A percentile compares a stretch with the other conserved stretches of the same genome.
Conservation (phyloP, 495 filamentous ascomycete species). For the Penicillium atrosanguineum region DNA sequence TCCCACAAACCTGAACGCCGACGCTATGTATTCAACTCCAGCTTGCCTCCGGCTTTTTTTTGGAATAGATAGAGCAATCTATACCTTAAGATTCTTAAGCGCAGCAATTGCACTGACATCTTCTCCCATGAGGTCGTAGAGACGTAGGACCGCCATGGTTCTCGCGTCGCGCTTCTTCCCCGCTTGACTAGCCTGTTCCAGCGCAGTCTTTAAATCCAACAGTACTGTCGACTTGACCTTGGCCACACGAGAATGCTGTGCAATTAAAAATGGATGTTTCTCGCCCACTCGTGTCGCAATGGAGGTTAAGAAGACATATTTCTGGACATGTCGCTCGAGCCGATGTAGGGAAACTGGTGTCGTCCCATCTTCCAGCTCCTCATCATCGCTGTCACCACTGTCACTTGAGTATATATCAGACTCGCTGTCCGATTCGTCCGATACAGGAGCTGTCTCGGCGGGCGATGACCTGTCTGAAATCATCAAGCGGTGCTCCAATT, state of each 20-base stretch:
- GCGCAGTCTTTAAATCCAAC: slow-evolving; percentile 74
- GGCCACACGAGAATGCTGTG: slow-evolving; percentile 54
- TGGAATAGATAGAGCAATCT: slow-evolving; percentile 11
- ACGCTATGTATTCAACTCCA: slow-evolving; percentile 48
- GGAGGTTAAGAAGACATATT: slow-evolving; percentile 55
- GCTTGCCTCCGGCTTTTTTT: slow-evolving; percentile 4
- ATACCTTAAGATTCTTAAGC: slow-evolving; percentile 63
- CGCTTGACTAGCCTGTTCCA: slow-evolving; percentile 65
- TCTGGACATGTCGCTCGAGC: slow-evolving; percentile 55
- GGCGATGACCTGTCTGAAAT: slow-evolving; percentile 28
- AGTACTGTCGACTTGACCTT: slow-evolving; percentile 74
- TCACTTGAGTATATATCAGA: slow-evolving; percentile 43
- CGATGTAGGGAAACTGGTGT: slow-evolving; percentile 45
- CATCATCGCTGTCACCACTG: slow-evolving; percentile 55
- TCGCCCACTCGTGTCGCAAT: slow-evolving; percentile 50
- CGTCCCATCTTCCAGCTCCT: slow-evolving; percentile 45
- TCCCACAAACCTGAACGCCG: slow-evolving; percentile 32
- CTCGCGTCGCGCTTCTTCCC: slow-evolving; percentile 53
- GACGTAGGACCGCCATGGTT: slow-evolving; percentile 65
- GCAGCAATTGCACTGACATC: slow-evolving; percentile 60
- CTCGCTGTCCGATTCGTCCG: slow-evolving; percentile 34
- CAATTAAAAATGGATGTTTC: slow-evolving; percentile 63
- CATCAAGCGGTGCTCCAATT: slow-evolving; percentile 73
- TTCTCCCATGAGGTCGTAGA: slow-evolving; percentile 78
- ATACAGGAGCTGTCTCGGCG: background rate